phyloP scores from a whole-genome alignment of 495 filamentous ascomycete genomes.

The Neurospora sp. region DNA sequence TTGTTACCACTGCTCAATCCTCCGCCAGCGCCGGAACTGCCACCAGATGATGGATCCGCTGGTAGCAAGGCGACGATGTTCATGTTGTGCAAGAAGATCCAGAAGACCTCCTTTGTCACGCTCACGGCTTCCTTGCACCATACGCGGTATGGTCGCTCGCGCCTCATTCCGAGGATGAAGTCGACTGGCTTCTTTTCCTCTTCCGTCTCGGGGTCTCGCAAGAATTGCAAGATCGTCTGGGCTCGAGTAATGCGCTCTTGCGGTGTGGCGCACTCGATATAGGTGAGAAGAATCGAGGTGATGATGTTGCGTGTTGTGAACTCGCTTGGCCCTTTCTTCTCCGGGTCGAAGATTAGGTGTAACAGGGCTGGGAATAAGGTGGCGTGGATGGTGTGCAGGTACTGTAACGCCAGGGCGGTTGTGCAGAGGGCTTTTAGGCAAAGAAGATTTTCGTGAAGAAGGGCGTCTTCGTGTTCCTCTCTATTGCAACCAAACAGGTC shows the following conservation, averaged over 20 bases:
- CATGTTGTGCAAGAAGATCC: constrained; percentile 93
- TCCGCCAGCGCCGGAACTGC: neutral
- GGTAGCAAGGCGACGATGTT: constrained; percentile 66
- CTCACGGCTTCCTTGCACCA: constrained; percentile 89
- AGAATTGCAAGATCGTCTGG: constrained; percentile 58
- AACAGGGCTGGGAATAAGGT: constrained; percentile 81
- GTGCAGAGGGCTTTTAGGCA: constrained; percentile 95
- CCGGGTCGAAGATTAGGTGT: constrained; percentile 86
- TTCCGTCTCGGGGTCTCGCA: constrained; percentile 68
- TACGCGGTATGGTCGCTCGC: constrained; percentile 76
- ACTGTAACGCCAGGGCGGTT: constrained; percentile 68
- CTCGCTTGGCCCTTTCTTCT: constrained; percentile 93
- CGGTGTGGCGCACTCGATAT: constrained; percentile 51
- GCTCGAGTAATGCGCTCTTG: constrained; percentile 51
- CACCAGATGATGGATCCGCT: constrained; percentile 15
- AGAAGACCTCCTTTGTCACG: constrained; percentile 97
- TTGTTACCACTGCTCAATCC: neutral
- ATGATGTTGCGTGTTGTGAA: constrained; percentile 87
- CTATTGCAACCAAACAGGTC: no score
- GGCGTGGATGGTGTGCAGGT: constrained; percentile 67
- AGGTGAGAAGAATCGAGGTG: constrained; percentile 74
- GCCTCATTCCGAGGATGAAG: constrained; percentile 84
- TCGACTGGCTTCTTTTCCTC: constrained; percentile 64
- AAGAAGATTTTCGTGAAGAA: constrained; percentile 84
- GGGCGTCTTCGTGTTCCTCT: constrained; percentile 90